phyloP scores from a whole-genome alignment of 495 filamentous ascomycete species.

The Tuber calosporum region DNA sequence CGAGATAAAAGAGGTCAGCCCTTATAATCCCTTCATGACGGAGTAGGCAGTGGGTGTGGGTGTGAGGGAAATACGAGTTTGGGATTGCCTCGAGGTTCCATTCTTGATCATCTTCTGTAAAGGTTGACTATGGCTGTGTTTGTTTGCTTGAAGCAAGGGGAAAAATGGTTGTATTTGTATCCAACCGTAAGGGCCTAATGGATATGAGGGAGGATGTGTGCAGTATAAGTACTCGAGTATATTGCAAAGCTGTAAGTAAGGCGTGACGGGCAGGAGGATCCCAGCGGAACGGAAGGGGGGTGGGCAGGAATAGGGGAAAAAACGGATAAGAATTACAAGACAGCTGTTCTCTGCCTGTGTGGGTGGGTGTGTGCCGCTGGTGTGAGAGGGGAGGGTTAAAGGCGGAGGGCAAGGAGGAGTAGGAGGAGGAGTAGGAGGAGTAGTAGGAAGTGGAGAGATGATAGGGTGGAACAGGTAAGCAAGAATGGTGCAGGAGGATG shows the following conservation, averaged over 20 bases:
- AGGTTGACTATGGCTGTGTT: not conserved
- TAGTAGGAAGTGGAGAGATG: not conserved
- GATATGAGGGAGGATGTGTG: not conserved
- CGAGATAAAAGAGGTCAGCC: not conserved
- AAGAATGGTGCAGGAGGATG: not conserved
- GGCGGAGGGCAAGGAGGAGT: not conserved
- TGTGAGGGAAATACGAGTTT: slow-evolving; percentile 15
- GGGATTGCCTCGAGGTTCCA: slow-evolving; percentile 31
- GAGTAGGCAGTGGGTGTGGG: not conserved
- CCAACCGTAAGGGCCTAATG: not conserved
- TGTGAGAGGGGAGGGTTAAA: not conserved
- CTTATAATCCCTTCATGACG: not conserved
- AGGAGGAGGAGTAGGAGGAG: not conserved
- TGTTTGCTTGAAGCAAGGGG: not conserved
- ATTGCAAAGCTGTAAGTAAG: not conserved
- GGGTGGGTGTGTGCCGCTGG: not conserved
- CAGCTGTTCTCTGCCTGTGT: not conserved
- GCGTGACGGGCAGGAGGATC: not conserved
- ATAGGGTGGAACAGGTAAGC: not conserved
- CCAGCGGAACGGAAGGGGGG: not conserved
- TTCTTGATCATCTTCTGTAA: slow-evolving; percentile 32
- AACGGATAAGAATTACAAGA: not conserved
- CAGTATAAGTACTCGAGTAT: slow-evolving; percentile 1
- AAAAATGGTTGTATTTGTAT: not conserved
- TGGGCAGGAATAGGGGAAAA: not conserved